phyloP scores from a whole-genome alignment of 1,284 basidiomycete genomes.

The Earliella scabrosa region DNA sequence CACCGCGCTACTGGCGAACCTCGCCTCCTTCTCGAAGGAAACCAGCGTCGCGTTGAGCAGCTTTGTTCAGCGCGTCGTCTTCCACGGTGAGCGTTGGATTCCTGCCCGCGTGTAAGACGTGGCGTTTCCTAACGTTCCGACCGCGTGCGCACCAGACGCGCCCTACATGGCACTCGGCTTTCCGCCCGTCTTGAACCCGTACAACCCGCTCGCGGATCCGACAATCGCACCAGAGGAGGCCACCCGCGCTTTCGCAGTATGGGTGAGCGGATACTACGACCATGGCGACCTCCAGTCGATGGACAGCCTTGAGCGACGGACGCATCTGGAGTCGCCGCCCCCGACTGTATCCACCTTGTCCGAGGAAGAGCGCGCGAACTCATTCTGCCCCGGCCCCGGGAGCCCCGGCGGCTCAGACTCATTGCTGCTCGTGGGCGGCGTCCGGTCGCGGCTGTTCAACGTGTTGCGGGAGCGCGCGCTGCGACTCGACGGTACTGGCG shows the following conservation, averaged over 20 bases:
- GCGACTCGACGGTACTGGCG: background rate
- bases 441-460: constrained; percentile 17
- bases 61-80: constrained; percentile 29
- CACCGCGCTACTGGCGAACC: constrained; percentile 26
- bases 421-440: constrained; percentile 13
- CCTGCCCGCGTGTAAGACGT: no score
- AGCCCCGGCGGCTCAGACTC: constrained; percentile 26
- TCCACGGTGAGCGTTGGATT: constrained; percentile 32
- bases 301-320: constrained; percentile 24
- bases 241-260: background rate
- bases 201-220: constrained; percentile 1
- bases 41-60: constrained; percentile 1
- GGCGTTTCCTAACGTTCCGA: no score
- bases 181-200: background rate
- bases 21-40: constrained; percentile 20
- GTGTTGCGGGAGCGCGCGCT: constrained; percentile 15
- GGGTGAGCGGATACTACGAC: constrained; percentile 11
- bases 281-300: no score
- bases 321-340: constrained; percentile 8
- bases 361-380: constrained; percentile 14
- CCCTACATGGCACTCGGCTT: background rate
- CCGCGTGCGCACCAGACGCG: background rate
- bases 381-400: constrained; percentile 16
- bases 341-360: constrained; percentile 21
- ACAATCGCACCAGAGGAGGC: background rate